Base-by-base conservation (phyloP, 2,329 filamentous ascomycete species). In the Paecilomyces sp. region DNA sequence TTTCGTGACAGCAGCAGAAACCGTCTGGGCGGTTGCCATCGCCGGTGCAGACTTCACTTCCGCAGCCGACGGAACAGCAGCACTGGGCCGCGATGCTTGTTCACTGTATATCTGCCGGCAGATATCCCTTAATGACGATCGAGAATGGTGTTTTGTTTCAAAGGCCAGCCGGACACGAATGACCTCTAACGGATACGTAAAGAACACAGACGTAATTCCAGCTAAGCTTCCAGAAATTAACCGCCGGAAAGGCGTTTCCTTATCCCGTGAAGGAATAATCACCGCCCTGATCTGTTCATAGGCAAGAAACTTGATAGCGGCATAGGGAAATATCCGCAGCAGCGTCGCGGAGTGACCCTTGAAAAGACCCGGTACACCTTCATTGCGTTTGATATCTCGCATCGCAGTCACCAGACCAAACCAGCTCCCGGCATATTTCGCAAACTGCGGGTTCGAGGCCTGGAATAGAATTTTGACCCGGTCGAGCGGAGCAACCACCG, bases 391-490 rank as follows among this genome's bases (percentile, higher is more conserved):
- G 63, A 99, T 97, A 68, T 92, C 89, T 66, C 84, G 84, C 75
- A 97, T 89, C 28, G 94, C 92, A 18, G 83, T 83, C n/a, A 85
- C 84, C 22, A 96, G 86, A 55, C 94, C 94, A 59, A 85, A 84
- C 89, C 92, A 97, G 51, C 89, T 92, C 50, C 92, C 90, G 1
- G 91, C 87, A 73, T 97, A 99, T 77, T 96, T 96, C 58, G 89
- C 85, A 73, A 96, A 99, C 66, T 94, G 88, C 2, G 94, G 94
- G 70, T 94, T 97, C 70, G 89, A 91, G 57, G 94, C 89, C 75
- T 99, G 94, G 78, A 99, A 97, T 59, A 99, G 88, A 71, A 99
- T 99, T 78, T 99, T 99, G 70, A 99, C 94, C 65, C 94, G 88
- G 77, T 99, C 94, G 64, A 99, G 89, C 25, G 94, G 94, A 25